phyloP scores from a whole-genome alignment of 2,329 filamentous ascomycete species.

The Simplicillium aogashimaense region DNA sequence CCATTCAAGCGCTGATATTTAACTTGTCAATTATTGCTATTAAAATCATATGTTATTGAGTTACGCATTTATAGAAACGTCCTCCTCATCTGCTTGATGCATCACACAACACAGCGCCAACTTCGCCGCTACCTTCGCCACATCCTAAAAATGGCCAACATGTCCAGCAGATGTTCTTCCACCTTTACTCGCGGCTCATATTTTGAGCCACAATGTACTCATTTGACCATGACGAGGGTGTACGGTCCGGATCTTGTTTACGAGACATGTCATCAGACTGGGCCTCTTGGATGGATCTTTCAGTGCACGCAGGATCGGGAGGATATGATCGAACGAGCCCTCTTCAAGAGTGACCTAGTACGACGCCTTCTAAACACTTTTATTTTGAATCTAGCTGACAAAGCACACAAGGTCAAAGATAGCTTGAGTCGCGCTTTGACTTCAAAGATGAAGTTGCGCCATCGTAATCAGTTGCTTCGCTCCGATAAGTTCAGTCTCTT shows the following conservation, averaged over 20 bases:
- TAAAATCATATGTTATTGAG: background rate
- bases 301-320: conserved; percentile 58
- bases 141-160: background rate
- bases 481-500: conserved; percentile 34
- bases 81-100: background rate
- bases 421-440: background rate
- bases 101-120: background rate
- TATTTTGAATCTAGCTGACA: conserved; percentile 10
- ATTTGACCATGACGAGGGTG: conserved; percentile 57
- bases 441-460: conserved; percentile 18
- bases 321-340: conserved; percentile 22
- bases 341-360: conserved; percentile 13
- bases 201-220: conserved; percentile 44
- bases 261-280: conserved; percentile 42
- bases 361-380: background rate
- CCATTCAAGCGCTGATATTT: background rate
- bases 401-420: background rate
- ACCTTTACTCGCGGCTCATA: background rate
- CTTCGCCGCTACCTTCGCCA: background rate
- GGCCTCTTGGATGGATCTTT: conserved; percentile 63
- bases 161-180: background rate
- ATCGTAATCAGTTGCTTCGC: conserved; percentile 28
- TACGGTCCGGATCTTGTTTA: conserved; percentile 46
- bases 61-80: background rate
- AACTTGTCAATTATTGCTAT: background rate